Evolutionary conservation across 2,329 filamentous ascomycete genomes (phyloP).

Genomic region (Blastomyces parvus): DNA sequence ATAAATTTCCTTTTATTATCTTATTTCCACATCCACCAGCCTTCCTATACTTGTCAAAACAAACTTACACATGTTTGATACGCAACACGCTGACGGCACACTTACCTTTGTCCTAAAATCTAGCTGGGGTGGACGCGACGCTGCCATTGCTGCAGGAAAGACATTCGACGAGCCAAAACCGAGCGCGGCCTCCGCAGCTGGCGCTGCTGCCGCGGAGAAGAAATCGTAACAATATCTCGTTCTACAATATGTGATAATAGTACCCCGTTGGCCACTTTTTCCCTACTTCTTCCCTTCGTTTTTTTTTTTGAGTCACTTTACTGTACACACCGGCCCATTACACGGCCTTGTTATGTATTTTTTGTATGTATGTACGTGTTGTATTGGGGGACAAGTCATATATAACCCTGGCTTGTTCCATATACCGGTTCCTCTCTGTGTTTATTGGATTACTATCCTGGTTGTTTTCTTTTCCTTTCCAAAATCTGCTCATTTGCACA

Average conservation of each 20-base stretch:
- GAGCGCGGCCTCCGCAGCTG: conserved; percentile 20
- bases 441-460: not conserved
- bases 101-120: not conserved
- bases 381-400: not conserved
- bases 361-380: conserved; percentile 11
- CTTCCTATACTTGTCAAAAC: not conserved
- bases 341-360: not conserved
- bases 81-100: not conserved
- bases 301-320: not conserved
- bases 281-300: not conserved
- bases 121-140: conserved; percentile 37
- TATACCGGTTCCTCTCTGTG: not conserved
- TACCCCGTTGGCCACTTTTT: not conserved
- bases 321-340: too few species aligned
- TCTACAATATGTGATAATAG: not conserved
- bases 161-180: conserved; percentile 14
- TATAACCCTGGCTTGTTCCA: not conserved
- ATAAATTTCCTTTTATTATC: too few species aligned
- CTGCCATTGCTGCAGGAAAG: conserved; percentile 27
- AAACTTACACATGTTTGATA: not conserved
- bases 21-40: too few species aligned
- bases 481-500: not conserved
- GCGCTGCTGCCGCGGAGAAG: conserved; percentile 16
- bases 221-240: not conserved
- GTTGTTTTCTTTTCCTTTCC: not conserved